These are phyloP conservation scores for Oryza officinalis DNA, from an alignment of 176 grass and related monocot genomes.

Conservation along the genomic window DNA sequence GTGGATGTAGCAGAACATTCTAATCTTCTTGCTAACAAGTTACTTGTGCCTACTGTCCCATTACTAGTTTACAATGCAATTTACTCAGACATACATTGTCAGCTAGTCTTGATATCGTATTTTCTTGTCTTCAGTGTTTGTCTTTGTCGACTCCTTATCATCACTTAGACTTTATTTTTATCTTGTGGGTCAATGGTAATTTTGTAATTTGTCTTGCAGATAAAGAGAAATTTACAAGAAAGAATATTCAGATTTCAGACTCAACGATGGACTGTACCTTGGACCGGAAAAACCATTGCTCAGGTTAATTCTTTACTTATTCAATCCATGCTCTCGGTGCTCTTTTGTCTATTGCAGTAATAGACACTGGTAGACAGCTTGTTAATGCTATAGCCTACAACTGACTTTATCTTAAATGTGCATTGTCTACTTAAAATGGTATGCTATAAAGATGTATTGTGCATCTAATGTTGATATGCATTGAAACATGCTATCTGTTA, in stretches of 20 bases:
- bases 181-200: neutral
- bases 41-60: constrained; percentile 1
- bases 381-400: neutral
- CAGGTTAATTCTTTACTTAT: constrained; percentile 61
- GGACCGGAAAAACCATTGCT: constrained; percentile 79
- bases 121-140: neutral
- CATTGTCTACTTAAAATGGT: neutral
- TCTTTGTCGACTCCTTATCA: constrained; percentile 6
- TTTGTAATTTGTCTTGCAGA: constrained; percentile 33
- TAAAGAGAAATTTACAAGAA: constrained; percentile 44
- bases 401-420: neutral
- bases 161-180: neutral
- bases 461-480: neutral
- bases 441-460: neutral
- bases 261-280: constrained; percentile 65
- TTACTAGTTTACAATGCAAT: neutral
- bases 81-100: neutral
- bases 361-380: neutral
- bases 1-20: neutral
- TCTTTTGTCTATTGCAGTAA: neutral
- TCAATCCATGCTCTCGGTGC: constrained; percentile 6
- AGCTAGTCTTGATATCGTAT: constrained; percentile 11
- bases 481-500: neutral
- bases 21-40: constrained; percentile 19
- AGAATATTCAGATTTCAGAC: constrained; percentile 48